phyloP scores from a whole-genome alignment of 805 yeast species.

The Yarrowia hollandica region DNA sequence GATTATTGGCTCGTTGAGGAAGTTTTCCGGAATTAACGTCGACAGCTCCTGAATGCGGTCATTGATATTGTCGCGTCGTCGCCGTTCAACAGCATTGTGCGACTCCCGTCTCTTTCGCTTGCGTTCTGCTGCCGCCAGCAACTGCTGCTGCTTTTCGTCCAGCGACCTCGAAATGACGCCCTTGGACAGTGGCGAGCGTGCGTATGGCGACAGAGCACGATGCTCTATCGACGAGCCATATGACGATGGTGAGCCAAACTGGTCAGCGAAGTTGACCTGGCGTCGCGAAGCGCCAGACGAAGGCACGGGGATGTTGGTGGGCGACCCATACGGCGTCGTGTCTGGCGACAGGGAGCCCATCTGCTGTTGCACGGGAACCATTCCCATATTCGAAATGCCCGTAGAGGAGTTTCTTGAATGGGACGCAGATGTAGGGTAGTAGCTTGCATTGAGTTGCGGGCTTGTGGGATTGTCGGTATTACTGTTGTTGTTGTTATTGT shows the following conservation, averaged over 20 bases:
- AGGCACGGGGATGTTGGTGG: constrained; percentile 23
- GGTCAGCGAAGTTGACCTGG: constrained; percentile 26
- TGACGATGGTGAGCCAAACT: constrained; percentile 29
- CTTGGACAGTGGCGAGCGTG: constrained; percentile 18
- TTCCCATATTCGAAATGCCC: constrained; percentile 26
- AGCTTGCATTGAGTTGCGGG: constrained; percentile 14
- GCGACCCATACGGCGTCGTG: constrained; percentile 23
- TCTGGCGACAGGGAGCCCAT: constrained; percentile 19
- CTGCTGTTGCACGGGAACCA: constrained; percentile 28
- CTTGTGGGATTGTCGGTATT: constrained; percentile 19
- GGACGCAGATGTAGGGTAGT: constrained; percentile 9
- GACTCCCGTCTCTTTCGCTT: constrained; percentile 77
- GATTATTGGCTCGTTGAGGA: constrained; percentile 33
- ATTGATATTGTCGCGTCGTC: constrained; percentile 87
- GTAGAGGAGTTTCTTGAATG: constrained; percentile 24
- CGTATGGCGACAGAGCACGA: constrained; percentile 23
- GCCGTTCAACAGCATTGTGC: constrained; percentile 91
- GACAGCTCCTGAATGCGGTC: constrained; percentile 86
- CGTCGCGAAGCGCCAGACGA: constrained; percentile 2
- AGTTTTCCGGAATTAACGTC: constrained; percentile 64
- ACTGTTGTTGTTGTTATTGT: constrained; percentile 29
- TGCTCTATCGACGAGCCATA: constrained; percentile 28
- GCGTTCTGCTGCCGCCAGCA: constrained; percentile 62
- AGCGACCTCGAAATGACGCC: constrained; percentile 27
- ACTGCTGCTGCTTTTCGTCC: constrained; percentile 33